Percentiles rank a stretch among this genome's conserved stretches.
These are phyloP conservation scores for Calonectria leucothoes DNA, from an alignment of 2,329 filamentous ascomycete genomes.

Conservation along the genomic window DNA sequence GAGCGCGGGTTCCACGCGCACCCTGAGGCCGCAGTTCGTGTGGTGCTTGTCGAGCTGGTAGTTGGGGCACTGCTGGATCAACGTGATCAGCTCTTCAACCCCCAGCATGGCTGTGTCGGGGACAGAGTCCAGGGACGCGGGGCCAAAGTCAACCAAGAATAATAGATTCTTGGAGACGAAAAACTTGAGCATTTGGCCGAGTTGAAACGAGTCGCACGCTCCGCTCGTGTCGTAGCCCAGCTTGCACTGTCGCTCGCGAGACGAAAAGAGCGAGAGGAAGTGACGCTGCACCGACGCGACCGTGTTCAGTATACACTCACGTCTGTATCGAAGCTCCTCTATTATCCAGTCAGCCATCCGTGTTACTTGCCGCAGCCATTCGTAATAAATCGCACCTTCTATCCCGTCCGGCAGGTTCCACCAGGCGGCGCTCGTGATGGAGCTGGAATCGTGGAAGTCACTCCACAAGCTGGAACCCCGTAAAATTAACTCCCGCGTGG, in stretches of 20 bases:
- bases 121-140: constrained; percentile 56
- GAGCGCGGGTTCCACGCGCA: constrained; percentile 72
- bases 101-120: constrained; percentile 68
- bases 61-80: constrained; percentile 73
- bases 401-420: constrained; percentile 78
- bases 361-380: not conserved
- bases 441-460: constrained; percentile 49
- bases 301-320: constrained; percentile 75
- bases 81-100: constrained; percentile 68
- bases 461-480: constrained; percentile 72
- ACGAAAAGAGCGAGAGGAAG: constrained; percentile 75
- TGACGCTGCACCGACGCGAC: constrained; percentile 76
- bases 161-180: constrained; percentile 71
- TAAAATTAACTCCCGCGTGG: constrained; percentile 74
- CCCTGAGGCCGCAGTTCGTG: constrained; percentile 77
- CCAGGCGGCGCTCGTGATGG: constrained; percentile 64
- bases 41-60: constrained; percentile 83
- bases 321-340: constrained; percentile 75
- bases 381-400: constrained; percentile 62
- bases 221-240: constrained; percentile 79
- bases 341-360: constrained; percentile 17
- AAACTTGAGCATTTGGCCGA: constrained; percentile 82
- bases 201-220: constrained; percentile 81
- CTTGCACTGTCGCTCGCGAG: constrained; percentile 75
- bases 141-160: constrained; percentile 67